Base-by-base conservation (phyloP, 2,329 filamentous ascomycete species). In the Magnaporthales sp. region DNA sequence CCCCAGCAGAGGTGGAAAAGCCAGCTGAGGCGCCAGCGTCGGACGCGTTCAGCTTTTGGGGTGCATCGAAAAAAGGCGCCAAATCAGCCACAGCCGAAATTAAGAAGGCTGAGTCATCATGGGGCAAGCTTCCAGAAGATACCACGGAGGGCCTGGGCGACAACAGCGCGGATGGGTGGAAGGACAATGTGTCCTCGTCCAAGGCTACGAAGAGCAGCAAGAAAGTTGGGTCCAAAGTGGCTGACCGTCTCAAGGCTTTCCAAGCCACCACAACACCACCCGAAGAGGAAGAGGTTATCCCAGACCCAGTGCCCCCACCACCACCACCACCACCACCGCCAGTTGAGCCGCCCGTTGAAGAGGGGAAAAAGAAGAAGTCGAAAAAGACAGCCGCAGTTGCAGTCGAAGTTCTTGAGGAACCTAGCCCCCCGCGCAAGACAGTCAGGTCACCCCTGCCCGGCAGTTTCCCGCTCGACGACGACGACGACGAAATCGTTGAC, bases 11-110 rank as follows among this genome's bases (percentile, higher is more conserved):
- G 67, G 76, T 78, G 65, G 81, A 79, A 71, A 74, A 82, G 63
- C 77, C 72, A 71, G 79, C 79, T 68, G 82, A 80, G 67, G 81
- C 30, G 56, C 38, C 66, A 64, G 62, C 62, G 67, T 72, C 71
- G 58, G 79, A 82, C 67, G 74, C 82, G 0, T 88, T 87, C 74
- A 81, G 81, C 70, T 86, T 87, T 77, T 88, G 85, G 85, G 83
- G 84, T 68, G 77, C 80, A 63, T 73, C 78, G 67, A 84, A 82
- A 72, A 84, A 81, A 69, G 62, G 38, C 63, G 22, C 67, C 65
- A 68, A 67, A 65, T 66, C 66, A 66, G 73, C 67, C 71, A 70
- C 73, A 75, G 72, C 74, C 72, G 77, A 82, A 75, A 82, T 80
- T 80, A 77, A 73, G 70, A 73, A 72, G 77, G 80, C 82, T 84